phyloP scores from a whole-genome alignment of 352 stramenopile species.

The Phytophthora melonis region DNA sequence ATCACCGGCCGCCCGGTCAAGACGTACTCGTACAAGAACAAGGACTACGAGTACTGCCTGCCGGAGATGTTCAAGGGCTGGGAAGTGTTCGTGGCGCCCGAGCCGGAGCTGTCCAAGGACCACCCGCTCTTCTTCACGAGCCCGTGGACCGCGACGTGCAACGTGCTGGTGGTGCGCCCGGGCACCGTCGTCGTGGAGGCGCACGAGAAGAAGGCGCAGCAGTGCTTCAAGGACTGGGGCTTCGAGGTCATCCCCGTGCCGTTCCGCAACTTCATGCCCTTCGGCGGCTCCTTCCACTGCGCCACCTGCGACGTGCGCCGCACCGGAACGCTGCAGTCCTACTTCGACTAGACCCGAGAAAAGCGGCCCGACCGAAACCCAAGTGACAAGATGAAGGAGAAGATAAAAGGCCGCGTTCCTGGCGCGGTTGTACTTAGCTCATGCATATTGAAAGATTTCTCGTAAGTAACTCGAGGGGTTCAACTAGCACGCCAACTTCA shows the following conservation, averaged over 20 bases:
- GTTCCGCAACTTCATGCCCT: conserved; percentile 93
- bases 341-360: conserved; percentile 64
- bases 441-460: background rate
- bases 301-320: conserved; percentile 88
- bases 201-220: conserved; percentile 82
- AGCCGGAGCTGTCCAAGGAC: conserved; percentile 77
- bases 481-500: background rate
- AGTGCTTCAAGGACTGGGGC: conserved; percentile 90
- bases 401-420: no score
- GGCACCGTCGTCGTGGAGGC: conserved; percentile 88
- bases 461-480: background rate
- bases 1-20: conserved; percentile 89
- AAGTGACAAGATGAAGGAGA: no score
- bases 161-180: conserved; percentile 87
- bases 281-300: conserved; percentile 92
- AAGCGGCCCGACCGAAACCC: no score
- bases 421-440: no score
- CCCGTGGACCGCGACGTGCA: conserved; percentile 92
- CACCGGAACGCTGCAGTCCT: conserved; percentile 86
- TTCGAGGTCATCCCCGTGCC: conserved; percentile 90
- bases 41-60: conserved; percentile 88
- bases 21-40: conserved; percentile 91
- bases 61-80: conserved; percentile 93
- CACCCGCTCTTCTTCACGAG: conserved; percentile 93
- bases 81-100: conserved; percentile 90